Percentiles rank a stretch among this genome's conserved stretches.
These are phyloP conservation scores for Russula sp. DNA, from an alignment of 768 basidiomycete species.

Conservation along the genomic window DNA sequence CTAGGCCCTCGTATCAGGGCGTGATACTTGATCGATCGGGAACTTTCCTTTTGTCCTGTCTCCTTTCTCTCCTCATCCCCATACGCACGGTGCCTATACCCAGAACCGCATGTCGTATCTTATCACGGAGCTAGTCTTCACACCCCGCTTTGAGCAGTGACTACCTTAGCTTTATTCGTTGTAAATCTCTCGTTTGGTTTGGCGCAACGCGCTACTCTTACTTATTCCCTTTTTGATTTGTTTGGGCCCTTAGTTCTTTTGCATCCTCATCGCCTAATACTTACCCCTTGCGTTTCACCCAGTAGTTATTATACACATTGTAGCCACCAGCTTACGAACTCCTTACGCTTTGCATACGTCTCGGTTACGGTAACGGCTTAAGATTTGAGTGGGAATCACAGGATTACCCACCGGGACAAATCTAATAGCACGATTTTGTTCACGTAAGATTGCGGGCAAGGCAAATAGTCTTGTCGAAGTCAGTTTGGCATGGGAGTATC, in stretches of 20 bases:
- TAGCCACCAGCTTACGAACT: conserved; percentile 23
- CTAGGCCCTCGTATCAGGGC: conserved; percentile 21
- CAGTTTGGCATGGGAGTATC: not conserved
- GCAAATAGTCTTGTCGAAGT: not conserved
- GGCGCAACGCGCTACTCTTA: conserved; percentile 20
- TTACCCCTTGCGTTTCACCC: conserved; percentile 11
- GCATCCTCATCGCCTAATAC: conserved; percentile 15
- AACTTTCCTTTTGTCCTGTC: conserved; percentile 5
- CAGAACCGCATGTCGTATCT: conserved; percentile 22
- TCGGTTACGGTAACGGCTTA: conserved; percentile 14
- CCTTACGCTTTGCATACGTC: conserved; percentile 22
- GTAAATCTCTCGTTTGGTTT: conserved; percentile 22
- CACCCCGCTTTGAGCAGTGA: conserved; percentile 14
- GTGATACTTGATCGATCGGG: conserved; percentile 18
- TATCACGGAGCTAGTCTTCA: conserved; percentile 24
- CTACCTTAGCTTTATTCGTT: conserved; percentile 23
- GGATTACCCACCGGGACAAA: conserved; percentile 18
- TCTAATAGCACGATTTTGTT: conserved; percentile 20
- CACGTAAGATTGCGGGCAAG: not conserved
- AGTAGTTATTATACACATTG: conserved; percentile 17
- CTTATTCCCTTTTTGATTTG: conserved; percentile 24
- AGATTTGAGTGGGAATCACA: conserved; percentile 13
- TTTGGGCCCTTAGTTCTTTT: not conserved
- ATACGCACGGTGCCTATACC: conserved; percentile 24
- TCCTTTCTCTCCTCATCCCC: not conserved